These are phyloP conservation scores for Lactarius hatsudake DNA, from an alignment of 768 basidiomycete genomes.

Conservation along the genomic window DNA sequence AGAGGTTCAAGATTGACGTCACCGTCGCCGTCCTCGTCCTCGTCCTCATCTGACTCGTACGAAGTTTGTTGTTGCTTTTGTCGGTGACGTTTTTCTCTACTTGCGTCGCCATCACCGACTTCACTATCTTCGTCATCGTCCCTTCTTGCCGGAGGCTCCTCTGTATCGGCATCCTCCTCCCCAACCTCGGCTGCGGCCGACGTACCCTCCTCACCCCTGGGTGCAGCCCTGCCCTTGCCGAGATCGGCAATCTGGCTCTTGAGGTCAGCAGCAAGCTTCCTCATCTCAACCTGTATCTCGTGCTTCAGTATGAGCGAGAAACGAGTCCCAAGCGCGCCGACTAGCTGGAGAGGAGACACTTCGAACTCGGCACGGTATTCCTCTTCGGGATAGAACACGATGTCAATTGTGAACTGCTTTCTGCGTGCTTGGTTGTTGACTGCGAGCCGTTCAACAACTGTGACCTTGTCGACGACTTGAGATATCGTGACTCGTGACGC, in stretches of 20 bases:
- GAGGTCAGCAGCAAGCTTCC: slow-evolving; percentile 74
- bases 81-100: slow-evolving; percentile 68
- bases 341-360: slow-evolving; percentile 66
- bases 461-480: slow-evolving; percentile 80
- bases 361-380: slow-evolving; percentile 87
- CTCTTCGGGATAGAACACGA: slow-evolving; percentile 80
- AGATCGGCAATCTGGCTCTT: slow-evolving; percentile 76
- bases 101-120: slow-evolving; percentile 78
- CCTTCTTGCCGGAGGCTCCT: slow-evolving; percentile 38
- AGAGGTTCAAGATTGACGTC: slow-evolving; percentile 51
- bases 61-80: slow-evolving; percentile 72
- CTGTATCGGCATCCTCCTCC: slow-evolving; percentile 50
- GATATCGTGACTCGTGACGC: slow-evolving; percentile 84
- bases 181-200: slow-evolving; percentile 52
- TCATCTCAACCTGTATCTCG: slow-evolving; percentile 85
- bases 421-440: slow-evolving; percentile 65
- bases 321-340: slow-evolving; percentile 63
- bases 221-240: slow-evolving; percentile 69
- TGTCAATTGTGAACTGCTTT: slow-evolving; percentile 75
- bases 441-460: slow-evolving; percentile 74
- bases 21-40: slow-evolving; percentile 55
- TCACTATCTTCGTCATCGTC: slow-evolving; percentile 71
- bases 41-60: slow-evolving; percentile 71
- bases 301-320: slow-evolving; percentile 82
- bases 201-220: slow-evolving; percentile 43